These are phyloP conservation scores for Monilinia vaccinii-corymbosi DNA, from an alignment of 2,329 filamentous ascomycete genomes.

Conservation along the genomic window DNA sequence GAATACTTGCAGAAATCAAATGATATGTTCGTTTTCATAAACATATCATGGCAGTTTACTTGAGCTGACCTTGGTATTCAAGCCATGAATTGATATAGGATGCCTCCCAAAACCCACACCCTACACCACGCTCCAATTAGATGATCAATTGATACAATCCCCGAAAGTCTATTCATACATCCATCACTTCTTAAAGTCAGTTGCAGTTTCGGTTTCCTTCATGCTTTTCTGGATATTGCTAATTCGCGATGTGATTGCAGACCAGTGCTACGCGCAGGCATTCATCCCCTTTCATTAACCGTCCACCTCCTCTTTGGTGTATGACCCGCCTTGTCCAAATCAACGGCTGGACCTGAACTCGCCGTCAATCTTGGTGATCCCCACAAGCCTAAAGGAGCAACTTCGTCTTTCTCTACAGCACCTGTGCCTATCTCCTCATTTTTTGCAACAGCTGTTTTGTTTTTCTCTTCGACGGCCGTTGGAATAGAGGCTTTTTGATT, in stretches of 20 bases:
- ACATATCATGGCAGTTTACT: neutral
- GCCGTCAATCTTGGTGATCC: constrained; percentile 32
- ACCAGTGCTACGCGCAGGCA: neutral
- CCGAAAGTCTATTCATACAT: neutral
- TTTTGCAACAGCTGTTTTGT: neutral
- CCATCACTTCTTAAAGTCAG: neutral
- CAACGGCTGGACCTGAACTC: constrained; percentile 29
- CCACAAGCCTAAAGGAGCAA: constrained; percentile 35
- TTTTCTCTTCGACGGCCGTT: neutral
- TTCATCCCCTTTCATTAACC: constrained; percentile 35
- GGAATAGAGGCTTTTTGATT: neutral
- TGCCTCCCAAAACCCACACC: neutral
- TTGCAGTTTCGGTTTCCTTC: neutral
- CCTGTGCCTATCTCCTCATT: neutral
- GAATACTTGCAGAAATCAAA: neutral
- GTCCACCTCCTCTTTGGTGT: constrained; percentile 45
- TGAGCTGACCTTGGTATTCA: neutral
- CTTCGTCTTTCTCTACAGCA: constrained; percentile 19
- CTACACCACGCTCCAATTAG: neutral
- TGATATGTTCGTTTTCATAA: neutral
- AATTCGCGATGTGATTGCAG: neutral
- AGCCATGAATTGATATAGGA: neutral
- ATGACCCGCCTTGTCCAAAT: constrained; percentile 38
- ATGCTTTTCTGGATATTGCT: neutral
- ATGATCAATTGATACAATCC: neutral